Evolutionary conservation across 805 yeast genomes (phyloP).

Genomic region (Wickerhamiella nectarea): DNA sequence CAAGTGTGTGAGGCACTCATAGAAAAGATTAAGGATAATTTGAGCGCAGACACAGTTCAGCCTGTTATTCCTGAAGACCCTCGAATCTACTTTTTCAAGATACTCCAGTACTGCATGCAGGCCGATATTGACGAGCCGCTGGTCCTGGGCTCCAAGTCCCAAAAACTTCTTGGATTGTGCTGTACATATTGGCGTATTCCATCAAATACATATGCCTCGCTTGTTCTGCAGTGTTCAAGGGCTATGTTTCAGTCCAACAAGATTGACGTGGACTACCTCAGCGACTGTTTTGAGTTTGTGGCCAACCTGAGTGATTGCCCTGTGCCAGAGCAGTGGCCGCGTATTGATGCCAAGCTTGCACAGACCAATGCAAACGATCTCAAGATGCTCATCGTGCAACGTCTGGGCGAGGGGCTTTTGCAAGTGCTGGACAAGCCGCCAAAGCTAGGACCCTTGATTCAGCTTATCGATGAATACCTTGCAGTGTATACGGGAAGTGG

Average conservation of each 20-base stretch:
- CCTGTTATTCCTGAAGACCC: conserved; percentile 31
- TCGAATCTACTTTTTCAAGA: conserved; percentile 29
- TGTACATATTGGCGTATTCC: conserved; percentile 45
- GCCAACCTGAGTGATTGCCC: conserved; percentile 2
- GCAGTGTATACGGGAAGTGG: conserved; percentile 34
- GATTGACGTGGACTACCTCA: background rate
- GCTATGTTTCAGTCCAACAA: background rate
- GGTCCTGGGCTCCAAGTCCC: conserved; percentile 32
- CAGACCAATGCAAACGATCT: conserved; percentile 27
- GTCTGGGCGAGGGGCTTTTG: conserved; percentile 32
- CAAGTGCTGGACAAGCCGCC: conserved; percentile 36
- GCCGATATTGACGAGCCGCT: conserved; percentile 17
- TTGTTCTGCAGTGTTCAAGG: background rate
- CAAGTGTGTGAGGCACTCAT: conserved; percentile 25
- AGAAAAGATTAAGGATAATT: conserved; percentile 12
- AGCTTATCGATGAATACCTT: conserved; percentile 37
- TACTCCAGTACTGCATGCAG: conserved; percentile 34
- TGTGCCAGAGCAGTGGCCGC: conserved; percentile 11
- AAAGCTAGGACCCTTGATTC: conserved; percentile 40
- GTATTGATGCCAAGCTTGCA: conserved; percentile 8
- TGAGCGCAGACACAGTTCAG: background rate
- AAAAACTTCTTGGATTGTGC: conserved; percentile 33
- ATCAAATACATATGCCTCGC: conserved; percentile 10
- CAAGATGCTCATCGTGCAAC: conserved; percentile 34
- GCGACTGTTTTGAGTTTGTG: conserved; percentile 5